These are phyloP conservation scores for Saksenaea vasiformis DNA, from an alignment of 371 early-diverging fungal species.

Conservation along the genomic window DNA sequence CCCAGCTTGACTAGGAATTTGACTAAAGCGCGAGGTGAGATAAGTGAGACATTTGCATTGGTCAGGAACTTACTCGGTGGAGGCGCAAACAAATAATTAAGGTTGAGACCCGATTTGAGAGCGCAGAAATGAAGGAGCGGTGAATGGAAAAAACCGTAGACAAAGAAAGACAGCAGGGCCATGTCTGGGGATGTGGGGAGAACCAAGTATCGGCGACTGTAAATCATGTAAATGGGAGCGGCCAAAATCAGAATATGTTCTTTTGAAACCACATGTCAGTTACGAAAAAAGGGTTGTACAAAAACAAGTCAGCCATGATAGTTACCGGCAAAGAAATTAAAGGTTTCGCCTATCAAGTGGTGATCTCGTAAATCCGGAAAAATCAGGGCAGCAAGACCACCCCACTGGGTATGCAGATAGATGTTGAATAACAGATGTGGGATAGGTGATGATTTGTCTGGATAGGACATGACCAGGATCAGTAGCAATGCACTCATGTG, in stretches of 20 bases:
- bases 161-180: slow-evolving; percentile 55
- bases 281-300: neutral
- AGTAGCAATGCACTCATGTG: slow-evolving; percentile 62
- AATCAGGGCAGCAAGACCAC: slow-evolving; percentile 56
- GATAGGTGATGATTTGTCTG: slow-evolving; percentile 38
- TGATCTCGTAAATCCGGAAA: slow-evolving; percentile 64
- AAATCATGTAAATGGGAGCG: slow-evolving; percentile 62
- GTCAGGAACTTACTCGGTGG: slow-evolving; percentile 49
- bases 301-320: neutral
- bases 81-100: slow-evolving; percentile 64
- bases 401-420: slow-evolving; percentile 67
- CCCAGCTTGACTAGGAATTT: slow-evolving; percentile 41
- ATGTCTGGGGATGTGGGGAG: slow-evolving; percentile 54
- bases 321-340: slow-evolving; percentile 66
- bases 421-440: slow-evolving; percentile 60
- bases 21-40: slow-evolving; percentile 22
- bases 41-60: neutral
- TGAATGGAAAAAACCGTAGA: slow-evolving; percentile 61
- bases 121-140: slow-evolving; percentile 54
- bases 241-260: slow-evolving; percentile 58
- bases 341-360: slow-evolving; percentile 51
- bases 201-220: slow-evolving; percentile 57
- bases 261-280: slow-evolving; percentile 16
- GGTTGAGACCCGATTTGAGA: slow-evolving; percentile 53
- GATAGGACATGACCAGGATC: slow-evolving; percentile 48